Conservation (phyloP, 2,329 filamentous ascomycete species). For the Tolypocladium capitatum region DNA sequence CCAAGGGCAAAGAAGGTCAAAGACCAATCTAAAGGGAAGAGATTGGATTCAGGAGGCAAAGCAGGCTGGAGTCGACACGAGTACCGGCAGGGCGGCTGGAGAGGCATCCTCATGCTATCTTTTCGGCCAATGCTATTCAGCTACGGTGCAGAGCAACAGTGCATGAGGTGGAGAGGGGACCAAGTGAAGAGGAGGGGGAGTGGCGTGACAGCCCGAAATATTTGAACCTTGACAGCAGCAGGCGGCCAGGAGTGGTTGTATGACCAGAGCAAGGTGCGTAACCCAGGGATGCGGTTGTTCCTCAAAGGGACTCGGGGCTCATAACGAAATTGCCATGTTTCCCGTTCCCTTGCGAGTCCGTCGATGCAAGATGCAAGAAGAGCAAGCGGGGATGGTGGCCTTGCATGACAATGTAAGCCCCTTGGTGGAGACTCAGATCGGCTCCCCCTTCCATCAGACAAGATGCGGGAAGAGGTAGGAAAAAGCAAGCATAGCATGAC, state of each 20-base stretch:
- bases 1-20: not conserved
- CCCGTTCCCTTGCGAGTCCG: not conserved
- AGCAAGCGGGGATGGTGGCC: not conserved
- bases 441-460: too few relatives aligned
- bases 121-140: not conserved
- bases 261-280: too few relatives aligned
- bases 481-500: not conserved
- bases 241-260: not conserved
- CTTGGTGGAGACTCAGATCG: not conserved
- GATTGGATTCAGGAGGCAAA: not conserved
- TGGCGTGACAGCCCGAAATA: not conserved
- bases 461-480: not conserved
- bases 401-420: not conserved
- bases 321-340: not conserved
- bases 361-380: not conserved
- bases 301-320: not conserved
- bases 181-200: not conserved
- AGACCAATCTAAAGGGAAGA: not conserved
- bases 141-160: too few relatives aligned
- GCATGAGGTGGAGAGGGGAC: too few relatives aligned
- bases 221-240: not conserved
- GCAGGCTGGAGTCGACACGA: not conserved
- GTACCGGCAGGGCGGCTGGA: not conserved
- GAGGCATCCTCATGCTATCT: not conserved
- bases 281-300: not conserved